Evolutionary conservation across 129 eudicot genomes (phyloP).

Genomic region (Pseudognaphalium luteoalbum): DNA sequence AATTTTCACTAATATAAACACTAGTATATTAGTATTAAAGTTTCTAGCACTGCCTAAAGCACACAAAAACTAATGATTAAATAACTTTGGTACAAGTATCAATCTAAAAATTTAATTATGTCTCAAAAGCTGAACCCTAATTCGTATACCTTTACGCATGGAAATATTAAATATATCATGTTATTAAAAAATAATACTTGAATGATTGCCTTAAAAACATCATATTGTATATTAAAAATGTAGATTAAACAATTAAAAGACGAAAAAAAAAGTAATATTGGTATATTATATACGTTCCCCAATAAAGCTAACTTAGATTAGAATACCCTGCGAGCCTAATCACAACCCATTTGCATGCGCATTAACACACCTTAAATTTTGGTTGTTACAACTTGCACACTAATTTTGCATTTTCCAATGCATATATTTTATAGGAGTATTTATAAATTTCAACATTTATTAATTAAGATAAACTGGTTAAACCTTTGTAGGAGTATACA

Average conservation of each 20-base stretch:
- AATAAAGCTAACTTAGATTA: conserved; percentile 32
- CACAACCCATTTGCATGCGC: conserved; percentile 40
- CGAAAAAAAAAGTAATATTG: neutral
- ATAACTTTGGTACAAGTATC: conserved; percentile 9
- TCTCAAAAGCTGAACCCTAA: conserved; percentile 35
- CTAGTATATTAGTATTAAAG: neutral
- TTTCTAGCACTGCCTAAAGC: neutral
- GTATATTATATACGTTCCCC: conserved; percentile 28
- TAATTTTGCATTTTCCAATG: neutral
- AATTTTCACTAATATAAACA: too few species aligned
- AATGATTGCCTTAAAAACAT: conserved; percentile 29
- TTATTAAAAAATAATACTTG: neutral
- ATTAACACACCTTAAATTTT: neutral
- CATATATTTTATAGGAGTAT: too few species aligned
- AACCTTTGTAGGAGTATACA: too few species aligned
- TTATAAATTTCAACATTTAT: too few species aligned
- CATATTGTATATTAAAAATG: neutral
- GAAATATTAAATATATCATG: neutral
- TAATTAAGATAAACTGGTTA: too few species aligned
- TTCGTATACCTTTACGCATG: conserved; percentile 28
- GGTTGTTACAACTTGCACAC: neutral
- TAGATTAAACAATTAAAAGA: neutral
- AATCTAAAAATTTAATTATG: conserved; percentile 9
- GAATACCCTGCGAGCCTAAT: conserved; percentile 32
- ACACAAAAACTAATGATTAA: conserved; percentile 31